Evolutionary conservation across 2,329 filamentous ascomycete genomes (phyloP).

Genomic region (Tolypocladium ophioglossoides): DNA sequence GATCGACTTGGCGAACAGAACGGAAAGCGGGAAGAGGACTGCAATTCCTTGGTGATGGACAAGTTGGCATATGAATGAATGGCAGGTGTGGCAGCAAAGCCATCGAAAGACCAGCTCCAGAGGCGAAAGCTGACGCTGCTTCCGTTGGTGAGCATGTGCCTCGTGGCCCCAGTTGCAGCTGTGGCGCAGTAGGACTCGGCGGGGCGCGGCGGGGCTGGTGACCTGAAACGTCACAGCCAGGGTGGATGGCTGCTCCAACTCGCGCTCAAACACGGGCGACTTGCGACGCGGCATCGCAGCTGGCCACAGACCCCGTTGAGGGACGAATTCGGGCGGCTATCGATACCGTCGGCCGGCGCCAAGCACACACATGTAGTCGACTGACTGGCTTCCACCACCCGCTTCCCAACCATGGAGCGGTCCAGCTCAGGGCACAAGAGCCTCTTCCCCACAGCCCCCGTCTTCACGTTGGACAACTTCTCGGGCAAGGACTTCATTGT

Average conservation of each 20-base stretch:
- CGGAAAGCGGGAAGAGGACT: not conserved
- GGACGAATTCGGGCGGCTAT: not conserved
- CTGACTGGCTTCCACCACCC: not conserved
- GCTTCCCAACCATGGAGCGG: slow-evolving; percentile 27
- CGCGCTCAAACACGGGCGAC: not conserved
- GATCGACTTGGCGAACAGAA: not conserved
- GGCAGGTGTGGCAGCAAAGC: slow-evolving; percentile 1
- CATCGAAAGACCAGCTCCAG: not conserved
- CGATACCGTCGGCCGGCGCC: not conserved
- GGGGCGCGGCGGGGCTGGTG: not conserved
- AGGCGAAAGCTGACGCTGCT: not conserved
- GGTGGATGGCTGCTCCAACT: not conserved
- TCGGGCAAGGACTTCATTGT: slow-evolving; percentile 92
- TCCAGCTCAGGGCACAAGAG: slow-evolving; percentile 44
- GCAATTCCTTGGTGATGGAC: not conserved
- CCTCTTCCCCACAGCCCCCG: slow-evolving; percentile 68
- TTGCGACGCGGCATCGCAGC: slow-evolving; percentile 1
- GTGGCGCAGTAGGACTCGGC: not conserved
- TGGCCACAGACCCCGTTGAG: not conserved
- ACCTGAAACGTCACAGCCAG: not conserved
- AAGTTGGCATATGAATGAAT: not conserved
- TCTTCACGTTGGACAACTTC: slow-evolving; percentile 81
- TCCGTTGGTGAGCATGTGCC: not conserved
- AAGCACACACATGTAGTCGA: not conserved
- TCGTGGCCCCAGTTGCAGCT: not conserved